Percentiles rank a stretch among this genome's conserved stretches.
phyloP scores from a whole-genome alignment of 2,329 filamentous ascomycete species.

The Colletotrichum destructivum region DNA sequence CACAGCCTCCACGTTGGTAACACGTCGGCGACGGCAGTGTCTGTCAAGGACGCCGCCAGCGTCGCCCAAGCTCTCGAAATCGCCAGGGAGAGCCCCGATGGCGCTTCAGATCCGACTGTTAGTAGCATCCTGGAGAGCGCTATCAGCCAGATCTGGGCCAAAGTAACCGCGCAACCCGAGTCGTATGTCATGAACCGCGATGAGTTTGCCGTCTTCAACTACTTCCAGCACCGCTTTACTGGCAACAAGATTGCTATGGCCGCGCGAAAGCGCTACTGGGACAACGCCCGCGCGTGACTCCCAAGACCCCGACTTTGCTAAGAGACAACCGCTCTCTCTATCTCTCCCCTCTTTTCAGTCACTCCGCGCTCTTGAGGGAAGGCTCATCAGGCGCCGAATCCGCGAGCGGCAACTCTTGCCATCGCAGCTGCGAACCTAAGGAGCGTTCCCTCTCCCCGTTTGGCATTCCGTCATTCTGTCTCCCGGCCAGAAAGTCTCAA shows the following conservation, averaged over 20 bases:
- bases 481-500: not conserved
- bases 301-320: not conserved
- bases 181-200: slow-evolving; percentile 82
- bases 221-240: slow-evolving; percentile 78
- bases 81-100: slow-evolving; percentile 81
- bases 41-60: slow-evolving; percentile 48
- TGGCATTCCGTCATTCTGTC: not conserved
- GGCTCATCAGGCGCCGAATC: not conserved
- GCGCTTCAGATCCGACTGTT: slow-evolving; percentile 73
- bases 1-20: slow-evolving; percentile 38
- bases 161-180: slow-evolving; percentile 74
- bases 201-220: slow-evolving; percentile 92
- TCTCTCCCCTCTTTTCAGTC: not conserved
- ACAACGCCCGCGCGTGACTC: slow-evolving; percentile 57
- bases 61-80: slow-evolving; percentile 81
- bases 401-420: not conserved
- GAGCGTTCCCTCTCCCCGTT: not conserved
- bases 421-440: not conserved
- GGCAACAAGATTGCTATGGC: slow-evolving; percentile 64
- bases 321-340: not conserved
- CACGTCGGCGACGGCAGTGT: slow-evolving; percentile 40
- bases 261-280: slow-evolving; percentile 69
- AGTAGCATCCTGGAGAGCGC: slow-evolving; percentile 76
- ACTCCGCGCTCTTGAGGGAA: too few relatives aligned
- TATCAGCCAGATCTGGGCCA: slow-evolving; percentile 76